Evolutionary conservation across 1,139 yeast species (phyloP).

Genomic region (Scheffersomyces lignicola): DNA sequence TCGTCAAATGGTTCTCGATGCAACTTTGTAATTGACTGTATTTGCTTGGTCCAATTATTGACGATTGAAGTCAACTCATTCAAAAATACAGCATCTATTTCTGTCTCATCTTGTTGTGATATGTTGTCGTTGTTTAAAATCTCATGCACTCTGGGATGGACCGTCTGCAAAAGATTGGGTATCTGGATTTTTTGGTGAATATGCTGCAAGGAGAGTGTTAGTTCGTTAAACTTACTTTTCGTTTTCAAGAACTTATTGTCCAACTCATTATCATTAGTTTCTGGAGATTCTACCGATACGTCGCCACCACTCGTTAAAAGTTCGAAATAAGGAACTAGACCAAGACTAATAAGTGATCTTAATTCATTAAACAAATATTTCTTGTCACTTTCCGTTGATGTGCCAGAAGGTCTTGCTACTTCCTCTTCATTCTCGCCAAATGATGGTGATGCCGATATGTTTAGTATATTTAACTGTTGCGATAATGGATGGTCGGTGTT

Average conservation of each 20-base stretch:
- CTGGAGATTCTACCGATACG: conserved; percentile 20
- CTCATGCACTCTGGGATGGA: conserved; percentile 54
- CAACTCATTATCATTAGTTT: conserved; percentile 8
- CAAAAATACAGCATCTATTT: conserved; percentile 53
- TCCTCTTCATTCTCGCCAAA: conserved; percentile 10
- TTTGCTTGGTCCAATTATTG: conserved; percentile 70
- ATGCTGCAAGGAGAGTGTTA: conserved; percentile 67
- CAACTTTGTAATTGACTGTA: conserved; percentile 57
- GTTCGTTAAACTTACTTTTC: conserved; percentile 66
- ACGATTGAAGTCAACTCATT: conserved; percentile 68
- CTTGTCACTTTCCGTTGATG: conserved; percentile 11
- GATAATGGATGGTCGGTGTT: conserved; percentile 10
- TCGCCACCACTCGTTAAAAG: conserved; percentile 17
- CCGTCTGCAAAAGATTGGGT: conserved; percentile 57
- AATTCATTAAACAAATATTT: conserved; percentile 52
- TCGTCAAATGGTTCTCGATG: conserved; percentile 57
- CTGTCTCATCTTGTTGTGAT: conserved; percentile 25
- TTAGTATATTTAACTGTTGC: conserved; percentile 40
- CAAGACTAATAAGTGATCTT: conserved; percentile 54
- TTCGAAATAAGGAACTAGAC: conserved; percentile 42
- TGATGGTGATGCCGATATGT: conserved; percentile 26
- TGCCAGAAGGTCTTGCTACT: conserved; percentile 9
- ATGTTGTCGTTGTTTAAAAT: conserved; percentile 19
- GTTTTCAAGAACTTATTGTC: conserved; percentile 33
- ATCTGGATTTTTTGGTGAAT: conserved; percentile 67